Evolutionary conservation across 2,329 filamentous ascomycete species (phyloP), one percentile per base, ranked within the genome.

Genomic region (Aspergillus unguis): DNA sequence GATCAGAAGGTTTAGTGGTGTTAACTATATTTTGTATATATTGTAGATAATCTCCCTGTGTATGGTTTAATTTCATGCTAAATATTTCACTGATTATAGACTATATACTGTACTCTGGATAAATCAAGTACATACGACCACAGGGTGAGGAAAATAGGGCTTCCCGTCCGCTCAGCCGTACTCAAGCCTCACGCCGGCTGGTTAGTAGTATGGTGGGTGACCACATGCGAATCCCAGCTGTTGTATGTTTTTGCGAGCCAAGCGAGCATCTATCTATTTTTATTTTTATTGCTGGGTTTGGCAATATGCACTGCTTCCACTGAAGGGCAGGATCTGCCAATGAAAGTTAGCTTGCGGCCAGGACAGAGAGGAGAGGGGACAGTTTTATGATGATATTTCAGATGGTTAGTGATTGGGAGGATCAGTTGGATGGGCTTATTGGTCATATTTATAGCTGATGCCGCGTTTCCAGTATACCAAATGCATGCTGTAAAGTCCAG

Each of bases 371-470:
- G 37, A 41, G 37, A 41, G 37, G 37, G 37, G 37, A 41, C 37
- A 41, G 37, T 41, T 41, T 26, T 7, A 41, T 41, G 37, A 41
- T 41, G 37, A 41, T 41, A 7, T 41, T 41, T 41, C 5, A 41
- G 37, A 41, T 5, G 37, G 37, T 2, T 41, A 1, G 37, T 41
- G 37, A 41, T 41, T 41, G 37, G 6, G 37, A 41, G 7, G 37
- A 41, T 41, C 37, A 41, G 37, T 41, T 41, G 37, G 37, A 27
- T 7, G 26, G 25, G 37, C 17, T 41, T n/a, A 23, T 41, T 41
- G 37, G 37, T 41, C 25, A 41, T 41, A 41, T 41, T 41, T 41
- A 41, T 41, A 41, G 37, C 37, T 41, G 37, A 41, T 41, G 37
- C 37, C 17, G 37, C 5, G 37, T 26, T 41, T 41, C 23, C 8